Evolutionary conservation across 2,329 filamentous ascomycete genomes (phyloP).

Genomic region (Westerdykella aurantiaca): DNA sequence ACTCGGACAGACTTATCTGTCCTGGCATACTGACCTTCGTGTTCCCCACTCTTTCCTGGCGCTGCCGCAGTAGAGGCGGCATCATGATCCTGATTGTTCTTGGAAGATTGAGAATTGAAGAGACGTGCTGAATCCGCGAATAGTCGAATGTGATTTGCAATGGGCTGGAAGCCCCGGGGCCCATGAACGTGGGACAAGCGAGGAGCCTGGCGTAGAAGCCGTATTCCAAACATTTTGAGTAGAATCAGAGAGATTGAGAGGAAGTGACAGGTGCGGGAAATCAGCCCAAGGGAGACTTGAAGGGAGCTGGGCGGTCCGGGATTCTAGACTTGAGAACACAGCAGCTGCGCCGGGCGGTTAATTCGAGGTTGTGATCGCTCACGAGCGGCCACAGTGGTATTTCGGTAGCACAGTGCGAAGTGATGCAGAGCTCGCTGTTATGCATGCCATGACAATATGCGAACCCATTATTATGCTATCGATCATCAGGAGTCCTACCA

Average conservation of each 20-base stretch:
- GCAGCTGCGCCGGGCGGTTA: too few species aligned
- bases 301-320: too few species aligned
- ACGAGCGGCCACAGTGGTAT: too few species aligned
- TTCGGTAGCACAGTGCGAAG: too few species aligned
- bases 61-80: conserved; percentile 33
- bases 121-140: conserved; percentile 26
- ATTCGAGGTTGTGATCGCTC: too few species aligned
- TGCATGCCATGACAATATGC: too few species aligned
- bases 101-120: conserved; percentile 17
- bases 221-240: conserved; percentile 31
- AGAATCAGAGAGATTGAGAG: neutral
- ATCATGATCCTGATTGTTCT: conserved; percentile 23
- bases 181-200: conserved; percentile 23
- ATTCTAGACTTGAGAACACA: too few species aligned
- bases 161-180: conserved; percentile 22
- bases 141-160: conserved; percentile 15
- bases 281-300: too few species aligned
- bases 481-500: neutral
- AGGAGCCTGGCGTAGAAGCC: conserved; percentile 26
- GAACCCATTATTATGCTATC: too few species aligned
- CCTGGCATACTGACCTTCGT: conserved; percentile 67
- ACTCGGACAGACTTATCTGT: conserved; percentile 74
- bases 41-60: conserved; percentile 40
- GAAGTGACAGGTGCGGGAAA: conserved; percentile 4
- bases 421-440: too few species aligned